Conservation (phyloP, 202 grass and related monocot genomes). For the Carex arenaria region DNA sequence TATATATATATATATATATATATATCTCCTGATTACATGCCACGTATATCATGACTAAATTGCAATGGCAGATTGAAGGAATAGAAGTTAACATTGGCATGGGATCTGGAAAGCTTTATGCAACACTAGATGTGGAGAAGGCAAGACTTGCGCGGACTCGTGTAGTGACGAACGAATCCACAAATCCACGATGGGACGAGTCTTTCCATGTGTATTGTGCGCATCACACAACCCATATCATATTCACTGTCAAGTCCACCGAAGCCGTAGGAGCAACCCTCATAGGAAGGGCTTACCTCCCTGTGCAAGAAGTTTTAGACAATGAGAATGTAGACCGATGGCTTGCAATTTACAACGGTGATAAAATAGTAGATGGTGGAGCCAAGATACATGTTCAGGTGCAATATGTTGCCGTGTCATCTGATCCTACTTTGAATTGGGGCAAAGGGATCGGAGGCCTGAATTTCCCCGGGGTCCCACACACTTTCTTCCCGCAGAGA, state of each 20-base stretch:
- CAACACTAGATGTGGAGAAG: slow-evolving; percentile 83
- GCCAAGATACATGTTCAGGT: slow-evolving; percentile 55
- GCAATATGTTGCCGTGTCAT: slow-evolving; percentile 38
- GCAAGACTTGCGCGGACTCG: slow-evolving; percentile 60
- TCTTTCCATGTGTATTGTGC: slow-evolving; percentile 82
- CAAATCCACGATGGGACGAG: slow-evolving; percentile 49
- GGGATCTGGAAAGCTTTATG: slow-evolving; percentile 40
- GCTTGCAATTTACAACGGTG: slow-evolving; percentile 49
- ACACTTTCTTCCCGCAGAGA: slow-evolving; percentile 55
- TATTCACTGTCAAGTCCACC: slow-evolving; percentile 76
- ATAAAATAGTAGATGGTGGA: slow-evolving; percentile 39
- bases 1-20: neutral
- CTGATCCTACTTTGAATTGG: slow-evolving; percentile 38
- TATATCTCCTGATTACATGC: neutral
- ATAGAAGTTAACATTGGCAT: neutral
- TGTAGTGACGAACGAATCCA: neutral
- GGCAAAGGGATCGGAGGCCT: slow-evolving; percentile 31
- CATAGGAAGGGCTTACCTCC: slow-evolving; percentile 70
- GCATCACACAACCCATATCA: slow-evolving; percentile 50
- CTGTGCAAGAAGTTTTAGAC: slow-evolving; percentile 3
- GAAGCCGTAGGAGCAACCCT: slow-evolving; percentile 53
- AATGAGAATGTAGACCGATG: slow-evolving; percentile 39
- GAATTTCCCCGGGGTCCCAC: slow-evolving; percentile 41
- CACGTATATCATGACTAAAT: neutral
- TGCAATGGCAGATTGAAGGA: slow-evolving; percentile 27